Evolutionary conservation across 192 early-diverging fungal genomes (phyloP), one percentile per base, ranked within the genome.

Genomic region (Linnemannia exigua): DNA sequence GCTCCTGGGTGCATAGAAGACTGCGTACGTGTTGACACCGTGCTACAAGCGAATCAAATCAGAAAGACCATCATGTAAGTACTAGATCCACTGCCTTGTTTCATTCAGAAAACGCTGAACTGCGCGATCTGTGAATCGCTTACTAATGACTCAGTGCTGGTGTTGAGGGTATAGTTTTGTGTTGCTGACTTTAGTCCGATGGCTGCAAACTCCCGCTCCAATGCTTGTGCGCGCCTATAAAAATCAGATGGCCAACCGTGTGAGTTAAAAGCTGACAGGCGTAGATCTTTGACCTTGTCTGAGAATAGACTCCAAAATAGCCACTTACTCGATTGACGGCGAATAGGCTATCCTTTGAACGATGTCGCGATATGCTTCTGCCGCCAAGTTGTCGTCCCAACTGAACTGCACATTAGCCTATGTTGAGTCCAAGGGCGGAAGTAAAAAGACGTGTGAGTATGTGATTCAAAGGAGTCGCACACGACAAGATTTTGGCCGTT

Each of bases 11-110:
- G 98, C 95, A 25, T 94, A 88, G 63, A 94, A 88, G 15, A 98
- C 90, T 11, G 95, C 97, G 82, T 96, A 96, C 25, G 94, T 93
- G 84, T 98, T 97, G 14, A 90, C 89, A 4, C 95, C 95, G 46
- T 78, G 68, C 52, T 77, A 72, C 22, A 51, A 16, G 63, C 41
- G 67, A 31, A 67, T 1, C 17, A 69, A 38, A 73, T 3, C 52
- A 35, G 8, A 37, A 58, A 25, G 50, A n/a, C n/a, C 20, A 44
- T 22, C 19, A 20, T 0, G 22, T 54, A 54, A 54, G 52, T n/a
- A n/a, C 22, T 22, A 8, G 52, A 0, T 25, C 20, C n/a, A 4
- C 15, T 63, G 14, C 0, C 3, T 31, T 25, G 28, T 15, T 63
- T 25, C 58, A 16, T 31, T 31, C 28, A 6, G 58, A 63, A 31